Evolutionary conservation across 176 grass and related monocot genomes (phyloP).

Genomic region (Poa pratensis): DNA sequence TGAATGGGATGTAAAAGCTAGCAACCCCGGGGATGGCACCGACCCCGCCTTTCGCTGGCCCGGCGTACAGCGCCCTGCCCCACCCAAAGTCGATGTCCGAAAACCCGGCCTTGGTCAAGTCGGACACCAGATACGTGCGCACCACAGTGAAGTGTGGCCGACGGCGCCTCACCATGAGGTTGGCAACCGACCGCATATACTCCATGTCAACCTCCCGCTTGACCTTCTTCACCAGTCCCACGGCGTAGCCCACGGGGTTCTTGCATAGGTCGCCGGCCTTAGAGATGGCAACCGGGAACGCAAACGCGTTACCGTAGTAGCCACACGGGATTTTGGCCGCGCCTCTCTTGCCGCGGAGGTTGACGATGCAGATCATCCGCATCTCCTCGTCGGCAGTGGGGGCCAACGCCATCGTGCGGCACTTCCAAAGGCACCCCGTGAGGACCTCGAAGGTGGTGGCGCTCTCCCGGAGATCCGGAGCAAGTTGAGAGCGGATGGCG

Average conservation of each 20-base stretch:
- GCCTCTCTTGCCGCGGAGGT: conserved; percentile 38
- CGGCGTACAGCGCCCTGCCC: conserved; percentile 61
- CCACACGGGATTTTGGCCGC: conserved; percentile 25
- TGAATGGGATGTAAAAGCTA: neutral
- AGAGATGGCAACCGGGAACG: conserved; percentile 14
- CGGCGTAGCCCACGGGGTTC: conserved; percentile 51
- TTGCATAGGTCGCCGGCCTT: conserved; percentile 36
- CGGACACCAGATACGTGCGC: conserved; percentile 47
- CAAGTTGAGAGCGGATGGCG: conserved; percentile 31
- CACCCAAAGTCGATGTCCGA: conserved; percentile 61
- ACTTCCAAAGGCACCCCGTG: conserved; percentile 13
- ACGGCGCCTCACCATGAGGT: neutral
- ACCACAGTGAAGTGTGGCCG: neutral
- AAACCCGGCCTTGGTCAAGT: conserved; percentile 49
- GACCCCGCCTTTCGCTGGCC: conserved; percentile 47
- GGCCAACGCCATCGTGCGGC: conserved; percentile 41
- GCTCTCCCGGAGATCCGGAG: conserved; percentile 30
- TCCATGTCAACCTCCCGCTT: neutral
- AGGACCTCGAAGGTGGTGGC: conserved; percentile 55
- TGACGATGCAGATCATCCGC: neutral
- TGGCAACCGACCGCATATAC: neutral
- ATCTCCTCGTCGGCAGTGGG: neutral
- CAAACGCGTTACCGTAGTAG: conserved; percentile 52
- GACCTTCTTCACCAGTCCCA: conserved; percentile 37
- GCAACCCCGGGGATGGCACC: conserved; percentile 49